phyloP scores from a whole-genome alignment of 345 rosid species.

The Passiflora organensis region DNA sequence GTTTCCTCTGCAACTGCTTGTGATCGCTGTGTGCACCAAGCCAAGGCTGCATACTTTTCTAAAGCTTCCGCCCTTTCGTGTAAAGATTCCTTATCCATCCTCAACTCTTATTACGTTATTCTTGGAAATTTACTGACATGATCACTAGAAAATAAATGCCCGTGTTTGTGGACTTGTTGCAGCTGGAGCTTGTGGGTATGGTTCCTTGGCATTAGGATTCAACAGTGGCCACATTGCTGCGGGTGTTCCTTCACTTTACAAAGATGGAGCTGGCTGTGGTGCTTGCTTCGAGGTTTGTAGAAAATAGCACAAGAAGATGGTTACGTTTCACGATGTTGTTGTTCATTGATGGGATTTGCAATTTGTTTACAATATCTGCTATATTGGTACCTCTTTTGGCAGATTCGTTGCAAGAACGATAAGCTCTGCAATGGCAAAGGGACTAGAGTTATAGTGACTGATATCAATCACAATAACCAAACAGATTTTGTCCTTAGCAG shows the following conservation, averaged over 20 bases:
- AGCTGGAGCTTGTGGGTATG: slow-evolving; percentile 97
- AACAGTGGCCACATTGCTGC: slow-evolving; percentile 71
- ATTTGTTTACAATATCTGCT: too few species aligned
- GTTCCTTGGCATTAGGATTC: slow-evolving; percentile 59
- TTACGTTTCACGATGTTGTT: too few species aligned
- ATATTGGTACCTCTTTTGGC: too few species aligned
- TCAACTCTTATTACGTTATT: too few species aligned
- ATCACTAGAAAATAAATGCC: too few species aligned
- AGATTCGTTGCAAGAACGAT: slow-evolving; percentile 74
- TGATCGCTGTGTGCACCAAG: slow-evolving; percentile 71
- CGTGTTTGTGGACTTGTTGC: too few species aligned
- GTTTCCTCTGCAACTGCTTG: slow-evolving; percentile 57
- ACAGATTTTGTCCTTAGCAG: slow-evolving; percentile 80
- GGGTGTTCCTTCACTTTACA: slow-evolving; percentile 62
- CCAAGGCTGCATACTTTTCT: slow-evolving; percentile 70
- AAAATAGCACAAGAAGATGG: too few species aligned
- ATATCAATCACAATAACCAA: slow-evolving; percentile 51
- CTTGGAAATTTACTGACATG: too few species aligned
- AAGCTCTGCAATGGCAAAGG: slow-evolving; percentile 56
- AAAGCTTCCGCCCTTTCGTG: slow-evolving; percentile 62
- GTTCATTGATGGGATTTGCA: too few species aligned
- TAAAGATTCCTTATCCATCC: slow-evolving; percentile 12
- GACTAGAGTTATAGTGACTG: slow-evolving; percentile 62
- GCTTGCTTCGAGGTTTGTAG: slow-evolving; percentile 94
- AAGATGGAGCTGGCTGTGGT: slow-evolving; percentile 86